Evolutionary conservation across 176 grass and related monocot genomes (phyloP).

Genomic region (Rhynchospora tenuis): DNA sequence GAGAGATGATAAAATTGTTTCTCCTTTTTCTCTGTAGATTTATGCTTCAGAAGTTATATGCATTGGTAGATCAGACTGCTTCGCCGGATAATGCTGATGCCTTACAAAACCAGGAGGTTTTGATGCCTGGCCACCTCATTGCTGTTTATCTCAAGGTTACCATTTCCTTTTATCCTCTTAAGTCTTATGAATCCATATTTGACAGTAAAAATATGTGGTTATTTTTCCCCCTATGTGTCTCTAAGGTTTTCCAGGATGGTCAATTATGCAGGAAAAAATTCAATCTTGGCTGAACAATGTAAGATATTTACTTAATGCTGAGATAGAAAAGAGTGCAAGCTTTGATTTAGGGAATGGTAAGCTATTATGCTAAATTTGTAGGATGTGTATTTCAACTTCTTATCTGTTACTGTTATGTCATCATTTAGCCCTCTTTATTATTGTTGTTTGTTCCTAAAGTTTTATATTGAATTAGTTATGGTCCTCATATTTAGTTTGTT

Average conservation of each 20-base stretch:
- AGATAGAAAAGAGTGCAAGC: conserved; percentile 63
- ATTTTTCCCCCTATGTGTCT: neutral
- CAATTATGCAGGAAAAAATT: conserved; percentile 68
- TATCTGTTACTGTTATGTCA: neutral
- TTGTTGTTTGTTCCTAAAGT: neutral
- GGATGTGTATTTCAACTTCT: neutral
- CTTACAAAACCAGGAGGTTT: conserved; percentile 91
- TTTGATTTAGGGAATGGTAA: conserved; percentile 53
- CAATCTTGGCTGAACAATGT: conserved; percentile 71
- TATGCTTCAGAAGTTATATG: conserved; percentile 98
- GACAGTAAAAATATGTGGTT: neutral
- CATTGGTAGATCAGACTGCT: conserved; percentile 86
- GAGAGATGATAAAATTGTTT: conserved; percentile 22
- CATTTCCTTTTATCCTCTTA: neutral
- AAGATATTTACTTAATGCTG: conserved; percentile 62
- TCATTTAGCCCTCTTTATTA: neutral
- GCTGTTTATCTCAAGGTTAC: conserved; percentile 84
- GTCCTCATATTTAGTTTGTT: neutral
- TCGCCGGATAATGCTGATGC: conserved; percentile 87
- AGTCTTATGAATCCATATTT: neutral
- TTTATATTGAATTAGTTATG: neutral
- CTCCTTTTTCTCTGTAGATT: conserved; percentile 51
- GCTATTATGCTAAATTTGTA: conserved; percentile 24
- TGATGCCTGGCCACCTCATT: conserved; percentile 85
- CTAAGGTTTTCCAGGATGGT: neutral